Evolutionary conservation across 2,329 filamentous ascomycete species (phyloP).

Genomic region (Cladophialophora bantiana): DNA sequence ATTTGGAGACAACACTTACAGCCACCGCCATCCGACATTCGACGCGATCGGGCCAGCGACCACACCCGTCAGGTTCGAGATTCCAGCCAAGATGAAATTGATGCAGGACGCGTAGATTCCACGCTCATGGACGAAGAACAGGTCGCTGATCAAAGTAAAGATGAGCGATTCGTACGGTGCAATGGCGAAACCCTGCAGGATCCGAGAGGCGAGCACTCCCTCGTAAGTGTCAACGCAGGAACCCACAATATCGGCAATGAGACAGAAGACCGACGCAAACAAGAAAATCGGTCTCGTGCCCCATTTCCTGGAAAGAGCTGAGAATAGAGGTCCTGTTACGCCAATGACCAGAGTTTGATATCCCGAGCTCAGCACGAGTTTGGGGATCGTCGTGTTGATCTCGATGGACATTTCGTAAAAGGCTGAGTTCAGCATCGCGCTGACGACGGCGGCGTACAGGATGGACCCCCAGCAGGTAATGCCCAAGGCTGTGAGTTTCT

Average conservation of each 20-base stretch:
- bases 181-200: conserved; percentile 57
- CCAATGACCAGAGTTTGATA: conserved; percentile 53
- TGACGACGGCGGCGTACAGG: conserved; percentile 43
- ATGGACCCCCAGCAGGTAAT: conserved; percentile 46
- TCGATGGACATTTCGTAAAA: conserved; percentile 49
- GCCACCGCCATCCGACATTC: conserved; percentile 36
- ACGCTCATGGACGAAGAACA: conserved; percentile 44
- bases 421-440: conserved; percentile 45
- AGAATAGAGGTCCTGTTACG: conserved; percentile 46
- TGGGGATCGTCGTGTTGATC: conserved; percentile 51
- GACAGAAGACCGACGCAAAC: conserved; percentile 42
- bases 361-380: conserved; percentile 57
- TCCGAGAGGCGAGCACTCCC: conserved; percentile 56
- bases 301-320: conserved; percentile 54
- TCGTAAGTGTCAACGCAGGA: conserved; percentile 53
- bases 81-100: conserved; percentile 31
- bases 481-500: conserved; percentile 44
- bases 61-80: conserved; percentile 47
- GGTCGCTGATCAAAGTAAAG: conserved; percentile 55
- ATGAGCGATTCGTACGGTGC: conserved; percentile 58
- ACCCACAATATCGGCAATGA: conserved; percentile 53
- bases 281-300: conserved; percentile 44
- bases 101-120: conserved; percentile 32
- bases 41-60: conserved; percentile 36
- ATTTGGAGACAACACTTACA: conserved; percentile 9